Evolutionary conservation across 2,329 filamentous ascomycete genomes (phyloP).

Genomic region (Penicillium oxalicum): DNA sequence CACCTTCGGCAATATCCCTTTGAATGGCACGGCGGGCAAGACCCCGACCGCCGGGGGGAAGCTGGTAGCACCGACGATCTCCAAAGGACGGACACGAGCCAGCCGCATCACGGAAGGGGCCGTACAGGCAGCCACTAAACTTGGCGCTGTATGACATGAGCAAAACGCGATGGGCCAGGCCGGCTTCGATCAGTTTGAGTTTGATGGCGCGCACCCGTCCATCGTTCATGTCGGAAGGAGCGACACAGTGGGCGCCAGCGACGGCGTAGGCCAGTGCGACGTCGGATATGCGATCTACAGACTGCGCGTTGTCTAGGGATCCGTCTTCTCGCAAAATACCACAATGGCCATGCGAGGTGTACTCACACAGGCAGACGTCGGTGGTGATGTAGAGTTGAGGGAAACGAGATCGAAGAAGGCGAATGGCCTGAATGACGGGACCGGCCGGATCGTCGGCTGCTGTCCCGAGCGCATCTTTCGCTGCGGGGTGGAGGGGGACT

Average conservation of each 20-base stretch:
- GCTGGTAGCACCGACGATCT: slow-evolving; percentile 93
- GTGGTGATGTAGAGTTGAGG: slow-evolving; percentile 85
- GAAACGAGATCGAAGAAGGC: slow-evolving; percentile 75
- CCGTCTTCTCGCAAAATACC: slow-evolving; percentile 92
- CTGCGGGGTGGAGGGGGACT: slow-evolving; percentile 72
- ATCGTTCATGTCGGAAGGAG: slow-evolving; percentile 98
- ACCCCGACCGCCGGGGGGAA: slow-evolving; percentile 85
- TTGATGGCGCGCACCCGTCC: slow-evolving; percentile 96
- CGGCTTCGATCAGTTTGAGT: slow-evolving; percentile 91
- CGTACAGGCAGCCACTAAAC: slow-evolving; percentile 93
- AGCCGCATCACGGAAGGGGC: slow-evolving; percentile 93
- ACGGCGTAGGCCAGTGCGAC: slow-evolving; percentile 97
- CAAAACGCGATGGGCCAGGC: slow-evolving; percentile 82
- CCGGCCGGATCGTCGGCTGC: slow-evolving; percentile 88
- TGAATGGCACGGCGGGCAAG: slow-evolving; percentile 84
- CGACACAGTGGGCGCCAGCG: slow-evolving; percentile 92
- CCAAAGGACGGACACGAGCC: slow-evolving; percentile 87
- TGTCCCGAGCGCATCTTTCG: slow-evolving; percentile 87
- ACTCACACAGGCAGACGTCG: slow-evolving; percentile 97
- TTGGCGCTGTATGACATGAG: slow-evolving; percentile 99
- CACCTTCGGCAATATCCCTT: slow-evolving; percentile 86
- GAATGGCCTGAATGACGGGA: slow-evolving; percentile 82
- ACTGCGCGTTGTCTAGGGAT: slow-evolving; percentile 84
- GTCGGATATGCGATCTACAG: slow-evolving; percentile 89
- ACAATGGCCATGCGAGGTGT: slow-evolving; percentile 96